Evolutionary conservation across 331 rosid genomes (phyloP).

Genomic region (Prunus yedoensis): DNA sequence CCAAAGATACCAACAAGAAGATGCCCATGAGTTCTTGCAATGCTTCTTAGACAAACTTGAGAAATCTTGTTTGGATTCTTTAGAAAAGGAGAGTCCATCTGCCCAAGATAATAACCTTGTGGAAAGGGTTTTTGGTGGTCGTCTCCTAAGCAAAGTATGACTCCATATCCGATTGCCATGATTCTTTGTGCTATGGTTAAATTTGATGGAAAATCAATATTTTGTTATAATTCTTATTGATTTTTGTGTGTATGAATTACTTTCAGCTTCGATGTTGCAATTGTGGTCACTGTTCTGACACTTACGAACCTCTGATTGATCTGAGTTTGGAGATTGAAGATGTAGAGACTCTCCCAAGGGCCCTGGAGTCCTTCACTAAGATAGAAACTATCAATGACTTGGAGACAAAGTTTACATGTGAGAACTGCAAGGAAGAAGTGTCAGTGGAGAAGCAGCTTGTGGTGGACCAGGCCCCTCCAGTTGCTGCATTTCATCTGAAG

Average conservation of each 20-base stretch:
- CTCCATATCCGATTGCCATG: not conserved
- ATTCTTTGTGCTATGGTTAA: not conserved
- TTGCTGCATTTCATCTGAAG: constrained; percentile 80
- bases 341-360: constrained; percentile 60
- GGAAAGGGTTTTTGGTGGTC: constrained; percentile 73
- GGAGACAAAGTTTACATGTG: constrained; percentile 58
- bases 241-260: not conserved
- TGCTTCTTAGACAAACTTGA: constrained; percentile 78
- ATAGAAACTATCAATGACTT: constrained; percentile 65
- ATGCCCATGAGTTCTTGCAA: constrained; percentile 93
- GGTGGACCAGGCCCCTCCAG: constrained; percentile 62
- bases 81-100: constrained; percentile 18
- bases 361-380: constrained; percentile 77
- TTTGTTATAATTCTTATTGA: not conserved
- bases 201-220: not conserved
- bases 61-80: constrained; percentile 40
- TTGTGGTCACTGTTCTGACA: constrained; percentile 70
- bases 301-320: constrained; percentile 78
- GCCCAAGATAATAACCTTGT: constrained; percentile 54
- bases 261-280: constrained; percentile 82
- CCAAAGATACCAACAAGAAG: constrained; percentile 76
- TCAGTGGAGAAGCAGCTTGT: constrained; percentile 70
- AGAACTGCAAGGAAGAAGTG: constrained; percentile 69
- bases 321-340: constrained; percentile 83
- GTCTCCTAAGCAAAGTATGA: constrained; percentile 72